These are phyloP conservation scores for Phytopythium vexans DNA, from an alignment of 352 stramenopile species.

Conservation along the genomic window DNA sequence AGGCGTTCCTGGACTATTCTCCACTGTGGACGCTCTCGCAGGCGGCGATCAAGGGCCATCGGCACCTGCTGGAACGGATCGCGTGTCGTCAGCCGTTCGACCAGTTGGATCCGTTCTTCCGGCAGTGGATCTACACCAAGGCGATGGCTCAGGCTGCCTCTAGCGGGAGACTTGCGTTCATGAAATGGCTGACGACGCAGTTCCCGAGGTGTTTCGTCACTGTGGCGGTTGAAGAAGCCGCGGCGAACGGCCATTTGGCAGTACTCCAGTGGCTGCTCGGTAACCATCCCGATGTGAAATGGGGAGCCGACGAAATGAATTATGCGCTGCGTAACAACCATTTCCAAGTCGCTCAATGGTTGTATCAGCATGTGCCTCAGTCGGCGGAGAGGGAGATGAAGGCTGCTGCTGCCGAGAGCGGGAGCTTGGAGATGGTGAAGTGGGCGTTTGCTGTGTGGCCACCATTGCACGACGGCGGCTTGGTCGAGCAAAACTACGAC, in stretches of 20 bases:
- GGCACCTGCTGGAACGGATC: slow-evolving; percentile 19
- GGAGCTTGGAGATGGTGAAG: slow-evolving; percentile 25
- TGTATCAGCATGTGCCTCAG: background rate
- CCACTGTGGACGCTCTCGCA: slow-evolving; percentile 13
- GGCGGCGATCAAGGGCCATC: slow-evolving; percentile 7
- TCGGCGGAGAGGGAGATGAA: slow-evolving; percentile 18
- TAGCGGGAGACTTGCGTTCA: slow-evolving; percentile 17
- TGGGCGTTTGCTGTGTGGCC: slow-evolving; percentile 14
- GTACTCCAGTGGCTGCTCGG: slow-evolving; percentile 49
- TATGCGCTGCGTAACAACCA: background rate
- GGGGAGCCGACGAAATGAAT: background rate
- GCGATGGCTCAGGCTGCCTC: slow-evolving; percentile 22
- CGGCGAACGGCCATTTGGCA: slow-evolving; percentile 23
- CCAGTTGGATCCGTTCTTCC: slow-evolving; percentile 7
- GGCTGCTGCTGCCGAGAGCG: slow-evolving; percentile 17
- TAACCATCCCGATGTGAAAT: slow-evolving; percentile 8
- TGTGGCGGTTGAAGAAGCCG: slow-evolving; percentile 9
- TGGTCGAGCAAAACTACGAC: too few species aligned
- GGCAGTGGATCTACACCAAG: slow-evolving; percentile 22
- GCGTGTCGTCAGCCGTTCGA: slow-evolving; percentile 4
- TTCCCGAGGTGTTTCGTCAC: slow-evolving; percentile 21
- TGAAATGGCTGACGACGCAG: slow-evolving; percentile 22
- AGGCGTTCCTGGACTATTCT: slow-evolving; percentile 23
- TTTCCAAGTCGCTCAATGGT: background rate
- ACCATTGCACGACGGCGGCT: too few species aligned